These are phyloP conservation scores for Thelephora ganbajun DNA, from an alignment of 768 basidiomycete species.

Conservation along the genomic window DNA sequence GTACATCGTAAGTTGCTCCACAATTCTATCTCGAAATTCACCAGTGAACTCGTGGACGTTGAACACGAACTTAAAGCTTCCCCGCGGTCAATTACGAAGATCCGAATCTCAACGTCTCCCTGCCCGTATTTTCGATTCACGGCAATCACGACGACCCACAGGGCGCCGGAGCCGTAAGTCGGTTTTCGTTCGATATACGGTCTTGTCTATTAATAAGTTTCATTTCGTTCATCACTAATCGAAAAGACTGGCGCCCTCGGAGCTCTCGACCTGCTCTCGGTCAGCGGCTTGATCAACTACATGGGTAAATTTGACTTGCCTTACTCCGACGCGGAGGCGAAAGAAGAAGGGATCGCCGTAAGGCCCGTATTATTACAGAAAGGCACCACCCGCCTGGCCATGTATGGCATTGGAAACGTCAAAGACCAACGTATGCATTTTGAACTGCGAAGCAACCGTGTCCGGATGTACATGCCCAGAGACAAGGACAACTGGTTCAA, in stretches of 20 bases:
- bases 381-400: slow-evolving; percentile 72
- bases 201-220: not conserved
- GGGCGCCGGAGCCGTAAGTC: slow-evolving; percentile 75
- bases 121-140: slow-evolving; percentile 98
- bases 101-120: slow-evolving; percentile 83
- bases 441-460: slow-evolving; percentile 85
- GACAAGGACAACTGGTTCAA: slow-evolving; percentile 95
- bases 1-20: slow-evolving; percentile 69
- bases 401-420: slow-evolving; percentile 95
- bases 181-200: not conserved
- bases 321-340: slow-evolving; percentile 49
- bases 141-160: slow-evolving; percentile 99
- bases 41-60: not conserved
- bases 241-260: slow-evolving; percentile 91
- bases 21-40: not conserved
- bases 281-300: slow-evolving; percentile 89
- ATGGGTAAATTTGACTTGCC: slow-evolving; percentile 95
- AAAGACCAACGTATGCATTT: slow-evolving; percentile 96
- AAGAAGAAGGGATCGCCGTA: slow-evolving; percentile 67
- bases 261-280: slow-evolving; percentile 89
- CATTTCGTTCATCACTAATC: not conserved
- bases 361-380: slow-evolving; percentile 85
- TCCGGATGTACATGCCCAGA: slow-evolving; percentile 91
- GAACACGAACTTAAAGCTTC: slow-evolving; percentile 39
- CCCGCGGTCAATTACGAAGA: slow-evolving; percentile 97